Evolutionary conservation across 2,329 filamentous ascomycete species (phyloP).

Genomic region (Penicillium sp.): DNA sequence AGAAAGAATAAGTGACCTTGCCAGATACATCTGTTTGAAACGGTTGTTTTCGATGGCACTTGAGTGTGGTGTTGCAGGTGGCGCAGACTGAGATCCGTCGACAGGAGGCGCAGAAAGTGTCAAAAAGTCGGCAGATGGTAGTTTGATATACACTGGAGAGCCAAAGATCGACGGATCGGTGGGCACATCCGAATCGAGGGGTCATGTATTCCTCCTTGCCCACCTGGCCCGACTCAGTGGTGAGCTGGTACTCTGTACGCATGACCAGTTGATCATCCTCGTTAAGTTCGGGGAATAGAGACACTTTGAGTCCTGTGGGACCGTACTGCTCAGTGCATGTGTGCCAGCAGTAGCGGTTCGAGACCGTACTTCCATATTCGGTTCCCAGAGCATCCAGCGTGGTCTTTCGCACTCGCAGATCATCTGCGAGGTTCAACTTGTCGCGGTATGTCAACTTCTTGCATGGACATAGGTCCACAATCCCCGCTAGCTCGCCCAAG

Average conservation of each 20-base stretch:
- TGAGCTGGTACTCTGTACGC: constrained; percentile 41
- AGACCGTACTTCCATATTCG: constrained; percentile 30
- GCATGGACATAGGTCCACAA: constrained; percentile 43
- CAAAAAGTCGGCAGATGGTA: constrained; percentile 35
- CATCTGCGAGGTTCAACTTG: constrained; percentile 37
- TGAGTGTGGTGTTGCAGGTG: constrained; percentile 34
- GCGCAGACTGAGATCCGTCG: constrained; percentile 38
- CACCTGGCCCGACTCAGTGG: constrained; percentile 34
- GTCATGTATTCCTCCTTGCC: constrained; percentile 42
- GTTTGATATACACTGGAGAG: constrained; percentile 41
- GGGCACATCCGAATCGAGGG: constrained; percentile 42
- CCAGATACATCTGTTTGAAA: constrained; percentile 25
- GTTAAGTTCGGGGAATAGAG: constrained; percentile 37
- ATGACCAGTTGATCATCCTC: constrained; percentile 32
- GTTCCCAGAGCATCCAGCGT: constrained; percentile 25
- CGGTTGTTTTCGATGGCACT: constrained; percentile 37
- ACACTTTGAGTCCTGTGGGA: constrained; percentile 34
- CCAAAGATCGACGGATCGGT: constrained; percentile 43
- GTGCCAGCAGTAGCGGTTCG: constrained; percentile 40
- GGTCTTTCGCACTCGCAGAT: constrained; percentile 31
- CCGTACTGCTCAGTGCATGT: constrained; percentile 38
- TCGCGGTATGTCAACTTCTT: constrained; percentile 42
- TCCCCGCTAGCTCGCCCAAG: constrained; percentile 35
- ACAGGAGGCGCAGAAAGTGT: constrained; percentile 36
- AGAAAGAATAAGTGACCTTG: constrained; percentile 37